Evolutionary conservation across 768 basidiomycete genomes (phyloP).

Genomic region (Boletus patriciae): DNA sequence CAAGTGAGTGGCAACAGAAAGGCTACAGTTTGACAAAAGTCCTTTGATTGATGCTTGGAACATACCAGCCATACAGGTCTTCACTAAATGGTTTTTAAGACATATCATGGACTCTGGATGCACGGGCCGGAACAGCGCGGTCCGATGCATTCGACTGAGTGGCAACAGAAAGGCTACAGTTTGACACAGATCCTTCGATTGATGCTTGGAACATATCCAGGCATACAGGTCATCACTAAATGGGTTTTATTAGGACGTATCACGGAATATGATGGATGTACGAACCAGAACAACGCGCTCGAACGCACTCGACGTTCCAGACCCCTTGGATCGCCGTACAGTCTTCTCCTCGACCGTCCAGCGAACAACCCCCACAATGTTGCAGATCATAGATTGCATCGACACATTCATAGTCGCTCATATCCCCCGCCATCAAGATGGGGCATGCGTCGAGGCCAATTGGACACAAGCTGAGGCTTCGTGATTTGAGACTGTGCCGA

Average conservation of each 20-base stretch:
- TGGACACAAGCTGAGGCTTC: constrained; percentile 48
- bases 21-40: constrained; percentile 13
- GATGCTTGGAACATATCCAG: constrained; percentile 16
- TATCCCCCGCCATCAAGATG: constrained; percentile 39
- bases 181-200: constrained; percentile 16
- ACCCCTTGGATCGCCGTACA: constrained; percentile 66
- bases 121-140: constrained; percentile 52
- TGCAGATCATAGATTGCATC: constrained; percentile 62
- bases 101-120: neutral
- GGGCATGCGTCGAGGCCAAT: constrained; percentile 56
- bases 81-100: constrained; percentile 5
- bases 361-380: constrained; percentile 75
- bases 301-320: constrained; percentile 70
- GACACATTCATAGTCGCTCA: constrained; percentile 59
- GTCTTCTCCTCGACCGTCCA: constrained; percentile 63
- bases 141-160: constrained; percentile 56
- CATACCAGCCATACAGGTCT: constrained; percentile 16
- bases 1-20: neutral
- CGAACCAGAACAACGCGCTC: constrained; percentile 53
- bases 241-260: neutral
- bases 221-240: constrained; percentile 12
- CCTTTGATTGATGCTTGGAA: constrained; percentile 13
- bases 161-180: constrained; percentile 1
- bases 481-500: constrained; percentile 38
- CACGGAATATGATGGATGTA: neutral